phyloP scores from a whole-genome alignment of 2,329 filamentous ascomycete species.

The Aspergillus vadensis region DNA sequence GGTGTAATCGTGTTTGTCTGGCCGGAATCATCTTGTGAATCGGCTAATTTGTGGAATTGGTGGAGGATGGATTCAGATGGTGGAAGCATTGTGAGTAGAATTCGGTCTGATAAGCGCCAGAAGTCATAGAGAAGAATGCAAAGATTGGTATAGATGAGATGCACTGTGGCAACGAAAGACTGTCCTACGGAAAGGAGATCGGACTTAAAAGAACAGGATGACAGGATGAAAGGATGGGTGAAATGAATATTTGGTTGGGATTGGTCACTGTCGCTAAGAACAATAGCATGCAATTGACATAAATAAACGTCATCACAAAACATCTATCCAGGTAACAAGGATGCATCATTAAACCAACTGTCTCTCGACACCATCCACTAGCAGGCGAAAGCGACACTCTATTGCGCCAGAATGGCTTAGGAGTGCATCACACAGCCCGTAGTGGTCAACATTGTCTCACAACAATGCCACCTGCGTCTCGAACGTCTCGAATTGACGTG shows the following conservation, averaged over 20 bases:
- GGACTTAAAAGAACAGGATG: not conserved
- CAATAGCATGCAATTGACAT: slow-evolving; percentile 3
- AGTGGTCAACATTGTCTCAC: not conserved
- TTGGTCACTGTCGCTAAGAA: not conserved
- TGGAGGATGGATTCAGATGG: slow-evolving; percentile 33
- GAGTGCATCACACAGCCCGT: not conserved
- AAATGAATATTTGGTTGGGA: not conserved
- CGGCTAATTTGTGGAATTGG: slow-evolving; percentile 31
- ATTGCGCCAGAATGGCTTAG: not conserved
- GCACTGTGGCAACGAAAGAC: not conserved
- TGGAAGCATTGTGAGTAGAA: slow-evolving; percentile 27
- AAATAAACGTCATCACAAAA: not conserved
- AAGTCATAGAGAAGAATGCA: not conserved
- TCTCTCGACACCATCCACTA: not conserved
- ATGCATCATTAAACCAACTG: slow-evolving; percentile 3
- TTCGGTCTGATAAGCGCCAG: not conserved
- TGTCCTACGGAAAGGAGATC: not conserved
- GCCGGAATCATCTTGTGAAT: slow-evolving; percentile 23
- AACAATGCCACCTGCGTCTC: slow-evolving; percentile 16
- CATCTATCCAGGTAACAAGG: not conserved
- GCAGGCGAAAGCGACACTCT: not conserved
- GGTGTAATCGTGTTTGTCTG: slow-evolving; percentile 14
- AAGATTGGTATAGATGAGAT: not conserved
- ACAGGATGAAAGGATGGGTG: not conserved
- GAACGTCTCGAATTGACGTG: slow-evolving; percentile 12